Evolutionary conservation across 2,329 filamentous ascomycete species (phyloP).

Genomic region (Phaeosphaeriaceae sp.): DNA sequence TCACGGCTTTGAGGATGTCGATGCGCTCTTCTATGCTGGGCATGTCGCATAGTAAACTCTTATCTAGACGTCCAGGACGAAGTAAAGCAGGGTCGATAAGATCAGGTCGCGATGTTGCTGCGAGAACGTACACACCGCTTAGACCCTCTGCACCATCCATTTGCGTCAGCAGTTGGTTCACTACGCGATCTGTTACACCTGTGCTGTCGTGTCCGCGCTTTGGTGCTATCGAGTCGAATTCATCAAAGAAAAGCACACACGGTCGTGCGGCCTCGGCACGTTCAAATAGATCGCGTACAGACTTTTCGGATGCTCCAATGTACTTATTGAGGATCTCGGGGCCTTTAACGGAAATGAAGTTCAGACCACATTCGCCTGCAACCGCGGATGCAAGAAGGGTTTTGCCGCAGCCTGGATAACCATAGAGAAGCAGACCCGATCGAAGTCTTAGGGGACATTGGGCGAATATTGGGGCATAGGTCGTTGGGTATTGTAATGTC

Average conservation of each 20-base stretch:
- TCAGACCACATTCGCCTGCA: constrained; percentile 96
- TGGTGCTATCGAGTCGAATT: constrained; percentile 97
- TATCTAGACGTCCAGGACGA: constrained; percentile 89
- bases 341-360: constrained; percentile 98
- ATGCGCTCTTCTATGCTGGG: constrained; percentile 79
- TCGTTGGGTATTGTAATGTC: constrained; percentile 95
- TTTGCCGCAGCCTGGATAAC: constrained; percentile 95
- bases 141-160: constrained; percentile 98
- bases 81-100: constrained; percentile 93
- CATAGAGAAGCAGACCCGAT: constrained; percentile 90
- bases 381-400: constrained; percentile 94
- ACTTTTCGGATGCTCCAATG: constrained; percentile 96
- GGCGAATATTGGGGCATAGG: constrained; percentile 96
- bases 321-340: constrained; percentile 99
- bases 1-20: constrained; percentile 87
- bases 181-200: constrained; percentile 96
- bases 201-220: constrained; percentile 97
- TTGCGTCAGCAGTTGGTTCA: constrained; percentile 96
- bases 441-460: constrained; percentile 94
- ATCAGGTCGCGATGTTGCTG: constrained; percentile 91
- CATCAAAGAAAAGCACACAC: constrained; percentile 97
- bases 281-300: constrained; percentile 92
- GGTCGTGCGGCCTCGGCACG: constrained; percentile 88
- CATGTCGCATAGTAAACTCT: constrained; percentile 90
- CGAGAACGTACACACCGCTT: constrained; percentile 93